Conservation (phyloP, 2,329 filamentous ascomycete species). For the Eurotiales sp. region DNA sequence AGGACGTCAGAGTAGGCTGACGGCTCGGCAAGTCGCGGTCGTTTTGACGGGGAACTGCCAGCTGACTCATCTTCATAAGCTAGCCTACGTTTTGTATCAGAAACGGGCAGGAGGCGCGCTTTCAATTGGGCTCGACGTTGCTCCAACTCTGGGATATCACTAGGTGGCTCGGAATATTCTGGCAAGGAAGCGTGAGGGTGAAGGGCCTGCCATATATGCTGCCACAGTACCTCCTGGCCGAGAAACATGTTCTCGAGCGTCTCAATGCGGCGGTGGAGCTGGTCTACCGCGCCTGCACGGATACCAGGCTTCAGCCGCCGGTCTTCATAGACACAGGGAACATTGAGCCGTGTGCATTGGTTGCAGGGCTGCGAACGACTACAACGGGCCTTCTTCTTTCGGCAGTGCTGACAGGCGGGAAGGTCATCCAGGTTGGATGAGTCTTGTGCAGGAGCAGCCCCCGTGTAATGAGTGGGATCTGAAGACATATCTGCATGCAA, state of each 20-base stretch:
- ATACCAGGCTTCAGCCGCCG: conserved; percentile 36
- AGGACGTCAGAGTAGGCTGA: no score
- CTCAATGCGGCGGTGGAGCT: conserved; percentile 27
- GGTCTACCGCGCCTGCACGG: conserved; percentile 37
- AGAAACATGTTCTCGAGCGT: conserved; percentile 21
- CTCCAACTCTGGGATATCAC: no score
- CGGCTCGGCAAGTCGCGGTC: no score
- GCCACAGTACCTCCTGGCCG: conserved; percentile 16
- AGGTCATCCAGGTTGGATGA: no score
- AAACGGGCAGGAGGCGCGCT: no score
- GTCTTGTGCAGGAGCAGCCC: no score
- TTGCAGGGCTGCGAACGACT: conserved; percentile 33
- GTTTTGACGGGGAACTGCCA: no score
- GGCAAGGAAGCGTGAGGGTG: conserved; percentile 6
- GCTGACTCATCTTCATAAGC: no score
- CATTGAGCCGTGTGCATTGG: conserved; percentile 29
- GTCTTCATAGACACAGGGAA: conserved; percentile 28
- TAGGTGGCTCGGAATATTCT: conserved; percentile 11
- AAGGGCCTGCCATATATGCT: conserved; percentile 9
- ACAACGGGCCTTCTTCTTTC: conserved; percentile 33
- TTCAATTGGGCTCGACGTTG: no score
- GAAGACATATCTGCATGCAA: no score
- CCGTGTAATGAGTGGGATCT: no score
- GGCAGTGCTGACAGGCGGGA: conserved; percentile 32
- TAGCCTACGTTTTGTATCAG: no score